Evolutionary conservation across 495 filamentous ascomycete species (phyloP).

Genomic region (Darksidea phi): DNA sequence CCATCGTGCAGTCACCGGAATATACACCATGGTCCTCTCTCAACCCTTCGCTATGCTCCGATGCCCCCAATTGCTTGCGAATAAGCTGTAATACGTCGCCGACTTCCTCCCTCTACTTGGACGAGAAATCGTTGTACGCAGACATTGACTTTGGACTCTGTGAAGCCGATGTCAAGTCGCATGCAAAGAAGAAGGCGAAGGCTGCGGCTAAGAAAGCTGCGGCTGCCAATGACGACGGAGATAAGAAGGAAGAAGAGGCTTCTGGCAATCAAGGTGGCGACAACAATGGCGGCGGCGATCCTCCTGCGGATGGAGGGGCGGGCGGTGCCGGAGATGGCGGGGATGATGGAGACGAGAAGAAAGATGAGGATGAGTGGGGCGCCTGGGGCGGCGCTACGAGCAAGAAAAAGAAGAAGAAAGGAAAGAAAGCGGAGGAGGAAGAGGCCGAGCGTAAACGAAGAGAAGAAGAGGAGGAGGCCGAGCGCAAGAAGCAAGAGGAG

Average conservation of each 20-base stretch:
- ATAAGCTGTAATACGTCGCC: slow-evolving; percentile 30
- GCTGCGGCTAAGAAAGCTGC: slow-evolving; percentile 18
- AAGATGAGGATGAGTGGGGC: slow-evolving; percentile 39
- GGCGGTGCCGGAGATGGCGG: slow-evolving; percentile 43
- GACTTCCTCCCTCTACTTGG: slow-evolving; percentile 29
- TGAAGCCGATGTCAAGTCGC: slow-evolving; percentile 30
- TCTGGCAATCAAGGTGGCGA: slow-evolving; percentile 37
- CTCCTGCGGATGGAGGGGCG: slow-evolving; percentile 37
- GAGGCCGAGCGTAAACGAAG: slow-evolving; percentile 43
- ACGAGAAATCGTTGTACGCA: slow-evolving; percentile 29
- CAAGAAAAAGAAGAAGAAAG: slow-evolving; percentile 38
- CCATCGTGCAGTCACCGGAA: slow-evolving; percentile 28
- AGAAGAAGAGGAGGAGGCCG: slow-evolving; percentile 38
- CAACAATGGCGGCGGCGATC: slow-evolving; percentile 43
- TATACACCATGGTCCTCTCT: slow-evolving; percentile 32
- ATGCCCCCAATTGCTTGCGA: slow-evolving; percentile 31
- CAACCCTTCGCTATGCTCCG: slow-evolving; percentile 28
- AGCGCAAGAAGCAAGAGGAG: slow-evolving; percentile 39
- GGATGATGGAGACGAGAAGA: slow-evolving; percentile 40
- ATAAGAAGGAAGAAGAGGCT: slow-evolving; percentile 49
- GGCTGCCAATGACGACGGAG: slow-evolving; percentile 38
- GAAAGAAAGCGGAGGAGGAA: slow-evolving; percentile 39
- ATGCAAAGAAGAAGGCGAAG: slow-evolving; percentile 42
- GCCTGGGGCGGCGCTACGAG: slow-evolving; percentile 33
- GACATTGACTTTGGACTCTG: slow-evolving; percentile 29